These are phyloP conservation scores for Candida sojae DNA, from an alignment of 1,139 yeast genomes.

Conservation along the genomic window DNA sequence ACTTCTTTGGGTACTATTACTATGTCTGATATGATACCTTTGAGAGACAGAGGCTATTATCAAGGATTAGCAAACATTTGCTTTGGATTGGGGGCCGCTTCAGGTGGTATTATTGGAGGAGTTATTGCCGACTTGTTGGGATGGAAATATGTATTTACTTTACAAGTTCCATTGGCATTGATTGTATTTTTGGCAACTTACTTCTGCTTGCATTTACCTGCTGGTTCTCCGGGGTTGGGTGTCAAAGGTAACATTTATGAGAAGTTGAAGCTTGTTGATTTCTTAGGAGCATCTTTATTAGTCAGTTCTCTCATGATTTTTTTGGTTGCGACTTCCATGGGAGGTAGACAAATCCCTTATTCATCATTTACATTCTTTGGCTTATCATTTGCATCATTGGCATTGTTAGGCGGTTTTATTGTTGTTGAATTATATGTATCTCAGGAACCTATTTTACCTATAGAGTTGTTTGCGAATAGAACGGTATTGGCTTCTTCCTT, in stretches of 20 bases:
- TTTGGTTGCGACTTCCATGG: constrained; percentile 70
- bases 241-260: constrained; percentile 37
- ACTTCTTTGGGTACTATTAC: constrained; percentile 53
- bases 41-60: constrained; percentile 53
- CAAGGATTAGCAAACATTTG: constrained; percentile 55
- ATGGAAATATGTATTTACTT: constrained; percentile 67
- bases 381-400: constrained; percentile 21
- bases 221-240: constrained; percentile 52
- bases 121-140: constrained; percentile 69
- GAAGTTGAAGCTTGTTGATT: constrained; percentile 63
- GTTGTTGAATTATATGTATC: constrained; percentile 58
- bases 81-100: constrained; percentile 53
- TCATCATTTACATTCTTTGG: constrained; percentile 33
- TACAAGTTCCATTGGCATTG: constrained; percentile 64
- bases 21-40: constrained; percentile 53
- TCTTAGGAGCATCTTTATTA: constrained; percentile 65
- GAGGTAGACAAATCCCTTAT: constrained; percentile 57
- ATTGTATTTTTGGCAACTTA: constrained; percentile 45
- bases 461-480: constrained; percentile 53
- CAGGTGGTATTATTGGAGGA: constrained; percentile 68
- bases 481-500: constrained; percentile 66
- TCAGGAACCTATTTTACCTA: constrained; percentile 68
- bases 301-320: constrained; percentile 54
- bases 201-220: constrained; percentile 43
- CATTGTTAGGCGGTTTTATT: constrained; percentile 36